phyloP scores from a whole-genome alignment of 2,329 filamentous ascomycete genomes.

The Fusarium equiseti region DNA sequence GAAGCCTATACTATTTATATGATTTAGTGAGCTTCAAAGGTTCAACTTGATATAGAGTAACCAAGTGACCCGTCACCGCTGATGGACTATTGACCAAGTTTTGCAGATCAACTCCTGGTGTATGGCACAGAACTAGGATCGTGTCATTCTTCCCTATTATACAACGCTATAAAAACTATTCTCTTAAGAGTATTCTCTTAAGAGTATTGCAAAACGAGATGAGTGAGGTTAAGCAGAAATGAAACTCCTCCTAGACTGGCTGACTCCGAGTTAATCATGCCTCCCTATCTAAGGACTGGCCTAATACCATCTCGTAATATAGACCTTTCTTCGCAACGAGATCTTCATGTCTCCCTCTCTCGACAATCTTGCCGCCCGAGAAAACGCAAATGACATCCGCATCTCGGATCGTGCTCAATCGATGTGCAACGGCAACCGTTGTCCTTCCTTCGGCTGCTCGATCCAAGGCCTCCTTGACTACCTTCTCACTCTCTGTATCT shows the following conservation, averaged over 20 bases:
- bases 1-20: too few relatives aligned
- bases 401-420: slow-evolving; percentile 66
- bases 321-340: slow-evolving; percentile 62
- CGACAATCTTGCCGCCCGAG: slow-evolving; percentile 59
- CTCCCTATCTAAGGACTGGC: slow-evolving; percentile 56
- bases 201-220: neutral
- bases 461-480: slow-evolving; percentile 74
- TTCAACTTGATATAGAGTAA: neutral
- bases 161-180: neutral
- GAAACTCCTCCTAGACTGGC: neutral
- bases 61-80: neutral
- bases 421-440: slow-evolving; percentile 75
- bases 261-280: slow-evolving; percentile 16
- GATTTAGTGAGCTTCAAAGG: too few relatives aligned
- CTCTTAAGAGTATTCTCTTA: neutral
- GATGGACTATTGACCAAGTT: neutral
- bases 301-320: slow-evolving; percentile 67
- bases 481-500: slow-evolving; percentile 74
- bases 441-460: slow-evolving; percentile 56
- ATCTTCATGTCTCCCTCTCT: slow-evolving; percentile 71
- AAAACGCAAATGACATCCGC: slow-evolving; percentile 75
- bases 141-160: neutral
- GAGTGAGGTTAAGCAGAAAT: neutral
- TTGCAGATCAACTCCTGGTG: neutral
- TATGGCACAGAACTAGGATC: neutral